Conservation (phyloP, 345 rosid genomes). For the Heritiera fomes region DNA sequence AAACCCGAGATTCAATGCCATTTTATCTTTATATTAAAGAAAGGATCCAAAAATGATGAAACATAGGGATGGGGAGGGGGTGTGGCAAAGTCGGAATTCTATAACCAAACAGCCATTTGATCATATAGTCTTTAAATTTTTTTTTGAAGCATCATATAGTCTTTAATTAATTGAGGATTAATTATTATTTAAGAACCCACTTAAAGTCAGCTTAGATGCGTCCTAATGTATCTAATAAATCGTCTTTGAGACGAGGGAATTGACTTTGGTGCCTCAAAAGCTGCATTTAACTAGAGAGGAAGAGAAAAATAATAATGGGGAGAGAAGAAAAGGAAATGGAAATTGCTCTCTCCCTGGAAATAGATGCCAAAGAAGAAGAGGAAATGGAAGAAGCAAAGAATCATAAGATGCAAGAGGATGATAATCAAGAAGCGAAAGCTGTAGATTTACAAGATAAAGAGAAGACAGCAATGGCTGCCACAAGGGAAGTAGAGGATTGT, state of each 20-base stretch:
- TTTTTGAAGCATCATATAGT: background rate
- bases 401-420: background rate
- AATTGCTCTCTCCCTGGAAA: constrained; percentile 47
- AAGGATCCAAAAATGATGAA: too few species aligned
- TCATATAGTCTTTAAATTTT: constrained; percentile 7
- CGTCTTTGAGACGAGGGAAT: constrained; percentile 43
- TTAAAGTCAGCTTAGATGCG: constrained; percentile 55
- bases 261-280: constrained; percentile 70
- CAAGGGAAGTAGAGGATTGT: constrained; percentile 17
- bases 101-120: constrained; percentile 17
- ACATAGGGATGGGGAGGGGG: too few species aligned
- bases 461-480: background rate
- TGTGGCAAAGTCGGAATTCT: too few species aligned
- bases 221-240: constrained; percentile 35
- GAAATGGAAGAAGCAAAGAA: background rate
- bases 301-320: background rate
- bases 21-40: too few species aligned
- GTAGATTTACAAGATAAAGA: background rate
- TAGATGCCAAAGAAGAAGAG: constrained; percentile 31
- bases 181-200: constrained; percentile 22
- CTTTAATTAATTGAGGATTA: constrained; percentile 20
- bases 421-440: background rate
- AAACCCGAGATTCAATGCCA: too few species aligned
- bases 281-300: constrained; percentile 19
- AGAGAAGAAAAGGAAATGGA: constrained; percentile 29